Conservation (phyloP, 75 land plant genomes). For the Cupressus sempervirens region DNA sequence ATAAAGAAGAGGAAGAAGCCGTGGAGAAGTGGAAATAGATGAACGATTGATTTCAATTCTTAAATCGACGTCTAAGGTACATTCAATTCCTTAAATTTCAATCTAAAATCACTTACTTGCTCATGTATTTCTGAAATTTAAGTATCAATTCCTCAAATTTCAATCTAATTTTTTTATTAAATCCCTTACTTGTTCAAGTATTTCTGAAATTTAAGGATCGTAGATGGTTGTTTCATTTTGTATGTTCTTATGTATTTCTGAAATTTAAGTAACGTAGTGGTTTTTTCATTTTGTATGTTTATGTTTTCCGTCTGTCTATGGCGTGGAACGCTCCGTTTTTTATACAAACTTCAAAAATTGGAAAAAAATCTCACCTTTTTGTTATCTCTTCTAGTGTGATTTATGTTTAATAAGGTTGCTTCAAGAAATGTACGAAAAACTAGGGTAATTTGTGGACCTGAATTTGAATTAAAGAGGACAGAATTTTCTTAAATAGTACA, state of each 20-base stretch:
- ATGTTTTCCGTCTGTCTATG: not conserved
- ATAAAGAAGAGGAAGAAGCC: not conserved
- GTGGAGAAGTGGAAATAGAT: not conserved
- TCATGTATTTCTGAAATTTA: not conserved
- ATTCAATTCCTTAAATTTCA: not conserved
- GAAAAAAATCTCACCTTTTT: not conserved
- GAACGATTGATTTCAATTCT: not conserved
- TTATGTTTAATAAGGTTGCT: not conserved
- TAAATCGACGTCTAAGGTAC: not conserved
- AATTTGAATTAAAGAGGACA: not conserved
- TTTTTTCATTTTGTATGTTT: no score
- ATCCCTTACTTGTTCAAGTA: no score
- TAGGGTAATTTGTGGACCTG: conserved; percentile 1
- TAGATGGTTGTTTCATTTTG: no score
- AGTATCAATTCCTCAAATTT: not conserved
- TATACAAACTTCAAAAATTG: not conserved
- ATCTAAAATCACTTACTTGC: not conserved
- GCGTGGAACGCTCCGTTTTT: not conserved
- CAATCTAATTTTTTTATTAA: not conserved
- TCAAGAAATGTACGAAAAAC: not conserved
- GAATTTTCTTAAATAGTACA: not conserved
- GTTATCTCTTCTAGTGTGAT: not conserved
- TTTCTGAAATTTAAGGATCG: no score
- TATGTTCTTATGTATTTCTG: not conserved
- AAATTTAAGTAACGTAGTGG: no score